phyloP scores from a whole-genome alignment of 257 asterid species.

The Handroanthus guayacan region DNA sequence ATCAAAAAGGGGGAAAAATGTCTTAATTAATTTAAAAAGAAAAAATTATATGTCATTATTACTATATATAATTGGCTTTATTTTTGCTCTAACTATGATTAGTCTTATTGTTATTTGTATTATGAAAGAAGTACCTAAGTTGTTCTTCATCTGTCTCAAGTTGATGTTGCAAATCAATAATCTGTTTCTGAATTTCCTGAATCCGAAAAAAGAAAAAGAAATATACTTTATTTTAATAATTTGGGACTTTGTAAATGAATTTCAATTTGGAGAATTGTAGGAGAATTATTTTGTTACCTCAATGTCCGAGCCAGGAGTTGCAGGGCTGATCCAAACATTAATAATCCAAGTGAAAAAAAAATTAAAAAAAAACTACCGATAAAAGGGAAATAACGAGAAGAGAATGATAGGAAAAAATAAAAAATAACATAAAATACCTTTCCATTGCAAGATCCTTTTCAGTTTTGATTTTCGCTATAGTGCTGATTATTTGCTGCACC shows the following conservation, averaged over 20 bases:
- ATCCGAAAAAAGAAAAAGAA: neutral
- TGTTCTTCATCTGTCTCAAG: conserved; percentile 51
- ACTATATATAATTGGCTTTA: too few species aligned
- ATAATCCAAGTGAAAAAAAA: neutral
- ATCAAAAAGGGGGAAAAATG: too few species aligned
- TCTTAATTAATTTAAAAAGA: neutral
- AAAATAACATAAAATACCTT: conserved; percentile 44
- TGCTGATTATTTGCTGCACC: conserved; percentile 71
- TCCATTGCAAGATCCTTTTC: conserved; percentile 69
- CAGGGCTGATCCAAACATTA: conserved; percentile 49
- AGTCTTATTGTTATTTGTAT: neutral
- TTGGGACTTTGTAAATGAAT: conserved; percentile 1
- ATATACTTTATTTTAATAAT: neutral
- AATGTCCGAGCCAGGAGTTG: conserved; percentile 62
- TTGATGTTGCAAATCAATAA: conserved; percentile 59
- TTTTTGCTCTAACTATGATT: neutral
- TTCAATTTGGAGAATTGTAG: neutral
- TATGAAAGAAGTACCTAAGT: conserved; percentile 47
- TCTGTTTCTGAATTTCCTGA: conserved; percentile 68
- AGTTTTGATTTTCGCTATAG: conserved; percentile 63
- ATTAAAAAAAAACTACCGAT: neutral
- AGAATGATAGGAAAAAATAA: neutral
- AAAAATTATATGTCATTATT: too few species aligned
- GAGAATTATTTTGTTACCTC: conserved; percentile 45
- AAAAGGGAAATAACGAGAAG: neutral